phyloP scores from a whole-genome alignment of 2,329 filamentous ascomycete species.

The Blastomyces percursus region DNA sequence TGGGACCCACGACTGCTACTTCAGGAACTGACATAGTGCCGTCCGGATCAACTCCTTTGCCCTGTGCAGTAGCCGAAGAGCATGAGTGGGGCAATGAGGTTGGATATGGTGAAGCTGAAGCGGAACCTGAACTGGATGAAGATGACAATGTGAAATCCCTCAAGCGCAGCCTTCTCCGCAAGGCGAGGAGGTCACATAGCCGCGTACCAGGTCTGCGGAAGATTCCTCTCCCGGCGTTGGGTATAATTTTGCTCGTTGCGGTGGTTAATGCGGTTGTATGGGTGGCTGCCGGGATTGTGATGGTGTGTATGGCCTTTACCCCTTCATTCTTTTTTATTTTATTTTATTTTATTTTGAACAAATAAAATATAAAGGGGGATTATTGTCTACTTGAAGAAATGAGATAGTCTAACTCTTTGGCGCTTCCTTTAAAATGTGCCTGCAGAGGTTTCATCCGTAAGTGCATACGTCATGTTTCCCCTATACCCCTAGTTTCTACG shows the following conservation, averaged over 20 bases:
- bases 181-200: slow-evolving; percentile 38
- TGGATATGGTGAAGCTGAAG: neutral
- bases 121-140: neutral
- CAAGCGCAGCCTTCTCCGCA: slow-evolving; percentile 23
- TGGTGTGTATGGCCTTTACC: slow-evolving; percentile 32
- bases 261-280: slow-evolving; percentile 48
- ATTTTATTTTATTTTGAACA: neutral
- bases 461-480: slow-evolving; percentile 14
- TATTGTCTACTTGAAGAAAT: neutral
- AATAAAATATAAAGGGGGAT: neutral
- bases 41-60: neutral
- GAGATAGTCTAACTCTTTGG: neutral
- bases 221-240: slow-evolving; percentile 46
- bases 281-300: slow-evolving; percentile 46
- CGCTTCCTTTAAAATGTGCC: neutral
- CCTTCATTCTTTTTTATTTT: neutral
- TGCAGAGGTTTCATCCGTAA: slow-evolving; percentile 30
- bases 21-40: neutral
- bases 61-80: neutral
- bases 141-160: slow-evolving; percentile 9
- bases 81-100: neutral
- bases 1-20: neutral
- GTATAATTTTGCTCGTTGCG: slow-evolving; percentile 45
- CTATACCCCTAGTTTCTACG: neutral
- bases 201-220: slow-evolving; percentile 45